Evolutionary conservation across 2,329 filamentous ascomycete genomes (phyloP).

Genomic region (Fusarium chaquense): DNA sequence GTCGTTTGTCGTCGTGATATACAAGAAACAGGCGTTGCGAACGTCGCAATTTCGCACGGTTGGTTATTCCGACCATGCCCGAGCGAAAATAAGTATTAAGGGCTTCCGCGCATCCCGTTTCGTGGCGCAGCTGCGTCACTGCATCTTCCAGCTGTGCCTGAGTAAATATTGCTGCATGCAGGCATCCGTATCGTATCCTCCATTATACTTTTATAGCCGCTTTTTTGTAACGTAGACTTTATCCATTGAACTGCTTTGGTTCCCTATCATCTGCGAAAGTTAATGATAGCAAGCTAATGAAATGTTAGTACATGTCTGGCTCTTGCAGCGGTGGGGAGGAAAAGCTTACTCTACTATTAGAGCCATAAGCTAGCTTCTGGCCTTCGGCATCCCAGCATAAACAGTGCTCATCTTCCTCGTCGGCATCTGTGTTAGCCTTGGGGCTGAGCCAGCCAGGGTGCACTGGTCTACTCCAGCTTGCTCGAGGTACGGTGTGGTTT

Average conservation of each 20-base stretch:
- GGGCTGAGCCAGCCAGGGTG: constrained; percentile 71
- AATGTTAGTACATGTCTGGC: constrained; percentile 23
- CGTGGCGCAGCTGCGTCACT: constrained; percentile 13
- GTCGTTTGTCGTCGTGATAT: constrained; percentile 44
- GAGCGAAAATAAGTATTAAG: constrained; percentile 39
- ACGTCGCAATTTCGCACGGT: constrained; percentile 6
- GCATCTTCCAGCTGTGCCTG: constrained; percentile 9
- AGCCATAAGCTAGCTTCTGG: constrained; percentile 72
- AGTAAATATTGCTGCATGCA: constrained; percentile 3
- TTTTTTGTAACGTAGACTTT: background rate
- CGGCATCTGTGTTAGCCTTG: constrained; percentile 62
- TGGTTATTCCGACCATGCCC: constrained; percentile 15
- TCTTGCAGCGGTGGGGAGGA: background rate
- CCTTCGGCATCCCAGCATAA: constrained; percentile 72
- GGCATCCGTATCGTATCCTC: constrained; percentile 3
- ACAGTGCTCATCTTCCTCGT: constrained; percentile 72
- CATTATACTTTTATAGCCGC: background rate
- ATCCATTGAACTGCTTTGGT: background rate
- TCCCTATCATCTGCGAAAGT: constrained; percentile 58
- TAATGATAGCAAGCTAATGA: constrained; percentile 62
- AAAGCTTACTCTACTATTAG: constrained; percentile 69
- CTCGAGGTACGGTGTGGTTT: constrained; percentile 68
- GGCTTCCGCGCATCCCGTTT: constrained; percentile 16
- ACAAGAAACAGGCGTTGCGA: constrained; percentile 41
- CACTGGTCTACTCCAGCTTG: constrained; percentile 68